Percentiles rank a stretch among this genome's conserved stretches.
phyloP scores from a whole-genome alignment of 345 rosid species.

The Firmiana major region DNA sequence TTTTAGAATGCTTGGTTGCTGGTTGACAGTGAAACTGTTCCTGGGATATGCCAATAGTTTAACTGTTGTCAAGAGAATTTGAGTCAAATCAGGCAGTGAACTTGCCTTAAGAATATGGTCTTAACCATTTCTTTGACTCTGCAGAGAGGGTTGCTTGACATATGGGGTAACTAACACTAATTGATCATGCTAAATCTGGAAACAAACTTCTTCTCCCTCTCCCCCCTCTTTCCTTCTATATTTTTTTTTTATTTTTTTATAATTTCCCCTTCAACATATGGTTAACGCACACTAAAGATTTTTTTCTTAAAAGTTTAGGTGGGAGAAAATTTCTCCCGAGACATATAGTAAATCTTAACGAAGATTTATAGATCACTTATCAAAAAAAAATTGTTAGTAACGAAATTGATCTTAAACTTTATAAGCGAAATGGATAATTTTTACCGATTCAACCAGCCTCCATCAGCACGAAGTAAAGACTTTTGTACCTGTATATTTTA shows the following conservation, averaged over 20 bases:
- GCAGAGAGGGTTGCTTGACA: neutral
- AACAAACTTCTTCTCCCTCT: neutral
- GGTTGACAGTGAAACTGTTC: neutral
- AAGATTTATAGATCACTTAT: too few species aligned
- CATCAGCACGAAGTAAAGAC: too few species aligned
- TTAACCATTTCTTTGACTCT: neutral
- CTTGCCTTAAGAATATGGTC: constrained; percentile 3
- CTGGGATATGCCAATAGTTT: neutral
- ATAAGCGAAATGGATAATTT: too few species aligned
- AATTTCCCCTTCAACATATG: neutral
- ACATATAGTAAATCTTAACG: too few species aligned
- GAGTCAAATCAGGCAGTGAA: constrained; percentile 1
- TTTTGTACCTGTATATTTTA: neutral
- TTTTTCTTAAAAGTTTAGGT: too few species aligned
- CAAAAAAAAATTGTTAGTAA: too few species aligned
- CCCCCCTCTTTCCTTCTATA: too few species aligned
- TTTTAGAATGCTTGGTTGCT: neutral
- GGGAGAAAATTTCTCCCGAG: too few species aligned
- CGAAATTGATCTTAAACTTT: too few species aligned
- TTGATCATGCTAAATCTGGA: neutral
- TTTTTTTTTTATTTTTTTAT: too few species aligned
- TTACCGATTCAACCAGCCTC: too few species aligned
- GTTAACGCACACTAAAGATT: neutral
- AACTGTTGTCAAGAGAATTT: neutral
- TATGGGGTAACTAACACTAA: neutral